Evolutionary conservation across 2,329 filamentous ascomycete genomes (phyloP).

Genomic region (Hypoxylon sp.): DNA sequence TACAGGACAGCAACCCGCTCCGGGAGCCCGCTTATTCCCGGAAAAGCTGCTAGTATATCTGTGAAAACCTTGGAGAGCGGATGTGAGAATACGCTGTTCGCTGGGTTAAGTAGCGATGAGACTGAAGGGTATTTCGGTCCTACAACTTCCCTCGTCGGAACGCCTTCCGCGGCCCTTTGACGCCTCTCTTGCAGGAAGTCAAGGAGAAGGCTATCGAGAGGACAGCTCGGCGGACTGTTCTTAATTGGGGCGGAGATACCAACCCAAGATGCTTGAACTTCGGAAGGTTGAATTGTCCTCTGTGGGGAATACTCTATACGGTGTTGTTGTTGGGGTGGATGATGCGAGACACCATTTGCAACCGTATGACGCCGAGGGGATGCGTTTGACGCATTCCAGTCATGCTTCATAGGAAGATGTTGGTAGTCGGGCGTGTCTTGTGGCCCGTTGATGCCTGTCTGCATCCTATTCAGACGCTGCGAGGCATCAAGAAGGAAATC

Average conservation of each 20-base stretch:
- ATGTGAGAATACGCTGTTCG: conserved; percentile 74
- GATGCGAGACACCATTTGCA: conserved; percentile 23
- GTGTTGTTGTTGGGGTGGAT: conserved; percentile 36
- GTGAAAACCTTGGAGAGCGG: conserved; percentile 88
- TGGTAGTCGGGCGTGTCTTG: conserved; percentile 63
- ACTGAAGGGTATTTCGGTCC: conserved; percentile 86
- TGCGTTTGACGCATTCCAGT: conserved; percentile 57
- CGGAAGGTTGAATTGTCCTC: conserved; percentile 15
- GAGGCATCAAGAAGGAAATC: conserved; percentile 78
- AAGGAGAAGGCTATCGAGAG: conserved; percentile 83
- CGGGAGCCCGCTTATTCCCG: conserved; percentile 81
- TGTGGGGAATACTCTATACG: conserved; percentile 37
- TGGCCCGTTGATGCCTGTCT: conserved; percentile 64
- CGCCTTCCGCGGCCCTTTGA: conserved; percentile 75
- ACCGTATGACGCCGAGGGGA: conserved; percentile 11
- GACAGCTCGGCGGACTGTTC: conserved; percentile 79
- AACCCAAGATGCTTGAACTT: conserved; percentile 34
- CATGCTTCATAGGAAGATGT: conserved; percentile 66
- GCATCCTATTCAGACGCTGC: conserved; percentile 67
- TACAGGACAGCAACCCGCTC: conserved; percentile 88
- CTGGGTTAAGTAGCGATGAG: conserved; percentile 81
- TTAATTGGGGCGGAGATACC: conserved; percentile 61
- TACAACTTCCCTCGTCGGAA: conserved; percentile 74
- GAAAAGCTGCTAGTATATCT: conserved; percentile 87
- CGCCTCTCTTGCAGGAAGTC: conserved; percentile 81